A percentile compares a stretch with the other conserved stretches of the same genome.
Conservation (phyloP, 2,329 filamentous ascomycete genomes). For the Hypocrella siamensis region DNA sequence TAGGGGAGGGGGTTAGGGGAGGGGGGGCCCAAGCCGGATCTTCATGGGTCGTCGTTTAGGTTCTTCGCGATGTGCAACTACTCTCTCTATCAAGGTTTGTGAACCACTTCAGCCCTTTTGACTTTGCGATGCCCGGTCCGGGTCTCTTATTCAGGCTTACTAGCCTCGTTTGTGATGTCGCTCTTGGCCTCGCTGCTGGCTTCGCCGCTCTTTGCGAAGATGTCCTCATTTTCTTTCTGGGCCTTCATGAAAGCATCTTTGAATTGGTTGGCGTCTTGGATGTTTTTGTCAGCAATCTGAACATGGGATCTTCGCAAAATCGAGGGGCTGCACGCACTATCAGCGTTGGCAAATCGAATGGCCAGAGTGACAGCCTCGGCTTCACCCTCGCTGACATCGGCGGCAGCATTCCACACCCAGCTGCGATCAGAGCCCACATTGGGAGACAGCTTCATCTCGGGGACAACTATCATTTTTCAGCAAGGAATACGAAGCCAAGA, state of each 20-base stretch:
- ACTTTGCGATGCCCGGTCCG: neutral
- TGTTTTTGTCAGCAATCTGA: constrained; percentile 1
- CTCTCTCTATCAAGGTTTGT: too few relatives aligned
- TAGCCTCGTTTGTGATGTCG: neutral
- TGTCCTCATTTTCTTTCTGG: constrained; percentile 84
- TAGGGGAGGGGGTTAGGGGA: too few relatives aligned
- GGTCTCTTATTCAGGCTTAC: constrained; percentile 3
- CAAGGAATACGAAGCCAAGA: constrained; percentile 2
- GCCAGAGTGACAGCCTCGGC: constrained; percentile 91
- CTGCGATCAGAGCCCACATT: constrained; percentile 96
- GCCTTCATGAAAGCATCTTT: constrained; percentile 97
- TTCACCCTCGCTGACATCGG: constrained; percentile 96
- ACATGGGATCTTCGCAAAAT: neutral
- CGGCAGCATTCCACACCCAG: constrained; percentile 98
- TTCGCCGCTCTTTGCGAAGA: constrained; percentile 45
- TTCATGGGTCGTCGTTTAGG: too few relatives aligned
- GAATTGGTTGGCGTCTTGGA: constrained; percentile 80
- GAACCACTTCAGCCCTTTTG: neutral
- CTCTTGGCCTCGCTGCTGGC: constrained; percentile 1
- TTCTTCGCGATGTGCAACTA: too few relatives aligned
- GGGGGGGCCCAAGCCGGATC: too few relatives aligned
- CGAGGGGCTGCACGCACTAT: constrained; percentile 51
- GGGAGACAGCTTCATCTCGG: constrained; percentile 96
- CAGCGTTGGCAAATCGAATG: constrained; percentile 93
- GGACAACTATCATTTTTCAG: constrained; percentile 59